Base-by-base conservation (phyloP, 129 eudicot species). In the Centaurea solstitialis region DNA sequence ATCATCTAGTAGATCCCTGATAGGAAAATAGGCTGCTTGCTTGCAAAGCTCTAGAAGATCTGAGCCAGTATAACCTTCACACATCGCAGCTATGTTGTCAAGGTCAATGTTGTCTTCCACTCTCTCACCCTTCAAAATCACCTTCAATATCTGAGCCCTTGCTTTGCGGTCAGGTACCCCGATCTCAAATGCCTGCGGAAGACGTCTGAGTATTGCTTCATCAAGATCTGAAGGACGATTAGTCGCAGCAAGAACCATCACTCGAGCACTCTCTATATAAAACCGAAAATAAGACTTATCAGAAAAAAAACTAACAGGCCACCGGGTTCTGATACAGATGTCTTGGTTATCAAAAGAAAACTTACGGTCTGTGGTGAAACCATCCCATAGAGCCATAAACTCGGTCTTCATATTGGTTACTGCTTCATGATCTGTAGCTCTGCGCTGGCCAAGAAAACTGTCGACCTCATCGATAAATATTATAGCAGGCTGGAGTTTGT, bases 401-500 rank as follows among this genome's bases (percentile, higher is more conserved):
- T 91, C 97, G 0, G 97, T 94, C 78, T 94, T 94, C 97, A 94
- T 94, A 67, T 92, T 94, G 61, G 92, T 89, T 62, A 90, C 67
- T 21, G 97, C 97, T 81, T 94, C 98, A 72, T 94, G 97, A 85
- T 94, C 97, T 53, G 96, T 53, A 68, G 86, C 69, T 59, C 90
- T 87, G 72, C 98, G 96, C 79, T 94, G 97, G 28, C 98, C 97
- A 80, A 94, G 82, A 90, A 94, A 91, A 75, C 98, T 90, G 73
- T 94, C 98, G n/a, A 90, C 98, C 86, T 94, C 98, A 69, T 94
- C 98, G 39, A 94, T 91, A 74, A 94, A 94, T 67, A 94, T 94
- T 81, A 94, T 94, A 39, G 97, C 93, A 75, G 98, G 98, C 88
- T 92, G 97, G 80, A 94, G 92, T 77, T 94, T 94, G 87, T 88